A percentile compares a stretch with the other conserved stretches of the same genome.
Conservation (phyloP, 345 rosid species). For the Jatropha curcas region DNA sequence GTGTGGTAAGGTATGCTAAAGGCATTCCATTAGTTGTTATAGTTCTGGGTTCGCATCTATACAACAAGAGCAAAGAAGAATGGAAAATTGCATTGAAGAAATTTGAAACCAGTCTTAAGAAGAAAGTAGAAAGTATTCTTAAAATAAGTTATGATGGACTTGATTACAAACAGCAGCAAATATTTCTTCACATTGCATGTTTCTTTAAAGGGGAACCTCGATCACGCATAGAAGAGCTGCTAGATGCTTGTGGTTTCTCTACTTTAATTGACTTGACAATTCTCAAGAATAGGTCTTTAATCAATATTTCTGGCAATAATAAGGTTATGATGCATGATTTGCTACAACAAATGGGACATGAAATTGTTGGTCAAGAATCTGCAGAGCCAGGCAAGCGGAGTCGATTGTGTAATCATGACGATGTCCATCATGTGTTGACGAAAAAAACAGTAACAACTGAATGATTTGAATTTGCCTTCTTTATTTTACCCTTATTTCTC, state of each 20-base stretch:
- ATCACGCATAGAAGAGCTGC: background rate
- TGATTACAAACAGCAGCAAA: background rate
- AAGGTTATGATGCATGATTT: background rate
- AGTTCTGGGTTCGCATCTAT: background rate
- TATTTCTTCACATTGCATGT: slow-evolving; percentile 6
- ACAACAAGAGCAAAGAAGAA: background rate
- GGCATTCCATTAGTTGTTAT: background rate
- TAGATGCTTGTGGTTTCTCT: background rate
- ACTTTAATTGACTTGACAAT: too few relatives aligned
- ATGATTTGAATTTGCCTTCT: too few relatives aligned
- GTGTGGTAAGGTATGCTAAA: background rate
- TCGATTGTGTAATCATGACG: background rate
- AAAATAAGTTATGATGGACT: slow-evolving; percentile 3
- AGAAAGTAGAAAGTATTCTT: background rate
- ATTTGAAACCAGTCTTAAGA: background rate
- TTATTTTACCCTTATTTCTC: too few relatives aligned
- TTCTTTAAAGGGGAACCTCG: background rate
- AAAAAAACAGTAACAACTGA: background rate
- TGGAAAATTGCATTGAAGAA: background rate
- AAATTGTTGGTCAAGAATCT: background rate
- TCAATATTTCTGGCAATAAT: background rate
- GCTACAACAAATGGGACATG: background rate
- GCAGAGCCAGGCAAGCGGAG: background rate
- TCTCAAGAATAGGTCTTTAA: background rate
- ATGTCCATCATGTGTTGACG: background rate